A percentile compares a stretch with the other conserved stretches of the same genome.
Conservation (phyloP, 805 yeast species). For the Schizosaccharomyces cryophilus region DNA sequence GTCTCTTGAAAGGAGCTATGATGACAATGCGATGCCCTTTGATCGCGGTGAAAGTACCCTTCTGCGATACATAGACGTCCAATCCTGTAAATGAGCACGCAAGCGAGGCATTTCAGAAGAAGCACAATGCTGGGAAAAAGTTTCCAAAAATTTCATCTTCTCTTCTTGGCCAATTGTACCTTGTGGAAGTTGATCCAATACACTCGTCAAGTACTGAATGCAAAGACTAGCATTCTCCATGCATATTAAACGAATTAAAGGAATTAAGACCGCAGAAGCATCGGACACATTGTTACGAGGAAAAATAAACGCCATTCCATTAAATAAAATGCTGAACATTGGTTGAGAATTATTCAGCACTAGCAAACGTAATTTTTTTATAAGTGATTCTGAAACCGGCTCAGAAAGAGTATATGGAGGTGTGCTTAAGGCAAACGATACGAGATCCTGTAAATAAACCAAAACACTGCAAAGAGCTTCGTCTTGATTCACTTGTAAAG, state of each 20-base stretch:
- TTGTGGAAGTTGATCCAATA: neutral
- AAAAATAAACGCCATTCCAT: constrained; percentile 48
- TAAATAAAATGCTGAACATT: constrained; percentile 28
- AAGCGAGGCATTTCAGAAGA: neutral
- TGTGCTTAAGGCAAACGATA: constrained; percentile 59
- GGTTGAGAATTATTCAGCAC: constrained; percentile 32
- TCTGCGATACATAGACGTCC: constrained; percentile 3
- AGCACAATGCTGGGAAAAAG: neutral
- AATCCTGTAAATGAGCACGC: neutral
- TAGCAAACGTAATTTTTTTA: constrained; percentile 23
- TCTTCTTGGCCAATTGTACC: neutral
- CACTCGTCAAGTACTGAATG: neutral
- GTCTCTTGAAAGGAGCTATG: too few relatives aligned
- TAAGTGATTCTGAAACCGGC: constrained; percentile 28
- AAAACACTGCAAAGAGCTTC: constrained; percentile 48
- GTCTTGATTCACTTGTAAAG: constrained; percentile 33
- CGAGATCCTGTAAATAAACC: constrained; percentile 56
- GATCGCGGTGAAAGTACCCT: neutral
- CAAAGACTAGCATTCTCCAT: constrained; percentile 31
- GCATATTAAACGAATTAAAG: constrained; percentile 30
- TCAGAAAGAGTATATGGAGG: constrained; percentile 51
- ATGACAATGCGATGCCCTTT: neutral
- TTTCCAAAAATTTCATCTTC: neutral
- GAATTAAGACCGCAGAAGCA: constrained; percentile 47
- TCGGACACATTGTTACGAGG: constrained; percentile 47